Evolutionary conservation across 768 basidiomycete species (phyloP), one percentile per base, ranked within the genome.

Genomic region (Lentinula lateritia): DNA sequence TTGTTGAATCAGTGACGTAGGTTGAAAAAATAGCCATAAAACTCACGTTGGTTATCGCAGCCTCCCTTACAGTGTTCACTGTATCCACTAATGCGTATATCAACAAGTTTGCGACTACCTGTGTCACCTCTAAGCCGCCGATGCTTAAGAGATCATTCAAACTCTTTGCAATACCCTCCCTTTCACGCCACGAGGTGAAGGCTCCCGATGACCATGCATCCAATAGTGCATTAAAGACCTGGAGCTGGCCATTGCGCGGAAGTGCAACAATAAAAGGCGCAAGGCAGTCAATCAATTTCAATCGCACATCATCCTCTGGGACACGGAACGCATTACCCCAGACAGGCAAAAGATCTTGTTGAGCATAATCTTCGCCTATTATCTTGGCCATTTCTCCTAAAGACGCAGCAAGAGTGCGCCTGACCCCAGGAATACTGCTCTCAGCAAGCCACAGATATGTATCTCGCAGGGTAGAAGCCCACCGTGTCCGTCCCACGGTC

Each of bases 371-470:
- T 35, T 80, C 76, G 0, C 92, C 93, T 41, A 98, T 82, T 59
- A 98, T 88, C 68, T 86, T 87, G 20, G 94, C 94, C 52, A 98
- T 74, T 71, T 95, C 94, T 55, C 95, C 95, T 13, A 96, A 69
- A 61, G 92, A 92, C 1, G 96, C 93, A 3, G 94, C 92, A 48
- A 96, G 79, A 13, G 93, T 92, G 54, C 83, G 83, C 23, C 87
- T 83, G 23, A 96, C 88, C 62, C 88, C 87, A 43, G 77, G 70
- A 7, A 80, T 79, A 16, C 76, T 76, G 67, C 86, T 82, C n/a
- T 78, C 73, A 32, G 89, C 80, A 16, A 98, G 79, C 8, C 80
- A 74, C 18, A 82, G 72, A 74, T 95, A 95, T 48, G 84, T 74
- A 3, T 81, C 80, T 18, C 89, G 83, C 23, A 98, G 73, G 61